Evolutionary conservation across 371 early-diverging fungal species (phyloP), one percentile per base, ranked within the genome.

Genomic region (Circinella umbellata): DNA sequence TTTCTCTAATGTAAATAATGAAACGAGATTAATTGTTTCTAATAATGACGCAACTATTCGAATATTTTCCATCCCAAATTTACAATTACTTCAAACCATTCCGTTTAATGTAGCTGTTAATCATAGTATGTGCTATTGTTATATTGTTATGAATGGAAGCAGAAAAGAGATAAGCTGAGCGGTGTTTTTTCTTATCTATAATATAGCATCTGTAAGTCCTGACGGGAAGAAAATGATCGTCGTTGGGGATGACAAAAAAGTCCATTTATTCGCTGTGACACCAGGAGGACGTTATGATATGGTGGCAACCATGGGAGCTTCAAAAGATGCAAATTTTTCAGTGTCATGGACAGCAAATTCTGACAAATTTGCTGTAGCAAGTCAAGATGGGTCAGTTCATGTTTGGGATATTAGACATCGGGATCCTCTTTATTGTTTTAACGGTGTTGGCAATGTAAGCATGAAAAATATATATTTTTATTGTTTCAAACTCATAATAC

Each of bases 11-110:
- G 85, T 93, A 53, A 79, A 81, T 55, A 89, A 88, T 49, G 84
- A 86, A 20, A 88, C 83, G 7, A 80, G 95, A 10, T 75, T 97
- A 18, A 72, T 96, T 61, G 91, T 96, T 10, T 92, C 95, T 76
- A 98, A 95, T 79, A 98, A 98, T 74, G 98, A 98, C 74, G 89
- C 94, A 69, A 94, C 93, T 20, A 92, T 98, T 76, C 95, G 95
- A 76, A 88, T 96, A 15, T 93, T 88, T 72, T 85, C 92, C 2
- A 78, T 95, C 15, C 94, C 95, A 1, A 85, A 81, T 49, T 79
- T 96, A 47, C 83, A 89, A 34, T 79, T 90, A 9, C 70, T 94
- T 17, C 81, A 91, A 8, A 90, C 83, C 8, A 77, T 97, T n/a
- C 74, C 85, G n/a, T 84, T 94, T 15, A 92, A 91, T 4, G 92